Percentiles rank a stretch among this genome's conserved stretches.
Evolutionary conservation across 768 basidiomycete species (phyloP).

Genomic region (Russula olivacea): DNA sequence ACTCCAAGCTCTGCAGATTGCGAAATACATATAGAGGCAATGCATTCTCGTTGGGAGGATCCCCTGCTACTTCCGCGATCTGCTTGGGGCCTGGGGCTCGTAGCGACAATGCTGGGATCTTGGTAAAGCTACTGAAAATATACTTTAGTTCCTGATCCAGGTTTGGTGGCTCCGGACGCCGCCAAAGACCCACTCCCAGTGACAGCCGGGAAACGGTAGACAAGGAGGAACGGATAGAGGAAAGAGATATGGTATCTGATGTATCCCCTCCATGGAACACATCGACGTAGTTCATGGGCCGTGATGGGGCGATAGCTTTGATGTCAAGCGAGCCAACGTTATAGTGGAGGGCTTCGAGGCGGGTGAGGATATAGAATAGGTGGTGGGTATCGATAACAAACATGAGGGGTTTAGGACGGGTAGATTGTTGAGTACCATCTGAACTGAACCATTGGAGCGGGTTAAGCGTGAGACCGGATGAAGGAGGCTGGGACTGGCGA

Average conservation of each 20-base stretch:
- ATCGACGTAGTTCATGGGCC: conserved; percentile 71
- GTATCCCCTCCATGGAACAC: conserved; percentile 51
- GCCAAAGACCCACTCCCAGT: conserved; percentile 71
- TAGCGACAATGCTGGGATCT: conserved; percentile 72
- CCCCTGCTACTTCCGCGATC: conserved; percentile 62
- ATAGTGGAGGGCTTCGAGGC: conserved; percentile 75
- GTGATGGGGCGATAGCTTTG: conserved; percentile 61
- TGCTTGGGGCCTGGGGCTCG: conserved; percentile 57
- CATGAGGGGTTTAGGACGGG: conserved; percentile 49
- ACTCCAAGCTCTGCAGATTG: conserved; percentile 71
- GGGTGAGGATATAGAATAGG: conserved; percentile 83
- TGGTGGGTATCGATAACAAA: conserved; percentile 74
- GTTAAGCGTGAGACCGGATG: conserved; percentile 43
- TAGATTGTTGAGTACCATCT: conserved; percentile 32
- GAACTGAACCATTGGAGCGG: conserved; percentile 55
- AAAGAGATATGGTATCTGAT: conserved; percentile 67
- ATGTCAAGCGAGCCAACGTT: conserved; percentile 78
- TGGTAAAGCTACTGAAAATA: conserved; percentile 86
- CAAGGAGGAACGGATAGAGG: conserved; percentile 70
- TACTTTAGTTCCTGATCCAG: conserved; percentile 76
- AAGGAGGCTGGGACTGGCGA: conserved; percentile 30
- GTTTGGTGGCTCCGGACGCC: conserved; percentile 47
- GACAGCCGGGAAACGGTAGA: conserved; percentile 73
- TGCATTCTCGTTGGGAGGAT: conserved; percentile 66
- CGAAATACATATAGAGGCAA: conserved; percentile 82